Base-by-base conservation (phyloP, 176 grass and related monocot genomes). In the Dactylis glomerata region DNA sequence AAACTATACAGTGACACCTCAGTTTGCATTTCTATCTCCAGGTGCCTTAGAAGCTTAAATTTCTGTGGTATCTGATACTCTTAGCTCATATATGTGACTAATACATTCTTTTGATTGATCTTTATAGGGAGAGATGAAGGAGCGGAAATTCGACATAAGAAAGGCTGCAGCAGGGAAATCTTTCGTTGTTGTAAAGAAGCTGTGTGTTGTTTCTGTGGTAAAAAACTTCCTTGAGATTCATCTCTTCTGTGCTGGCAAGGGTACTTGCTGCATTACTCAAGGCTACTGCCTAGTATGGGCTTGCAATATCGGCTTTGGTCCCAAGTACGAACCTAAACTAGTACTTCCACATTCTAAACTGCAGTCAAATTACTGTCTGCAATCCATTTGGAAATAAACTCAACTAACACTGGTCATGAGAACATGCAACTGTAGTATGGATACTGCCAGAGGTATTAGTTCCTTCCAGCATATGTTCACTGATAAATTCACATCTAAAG, bases 201-300 rank as follows among this genome's bases (percentile, higher is more conserved):
- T 33, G 16, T 97, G 78, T 65, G 77, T 24, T 10, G 44, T 78
- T 61, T 81, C 62, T 28, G 88, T 97, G 42, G 89, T 90, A 28
- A 89, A 79, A 65, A 94, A 97, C 44, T 94, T 94, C 56, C 89
- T 94, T 26, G 90, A 97, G 85, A 85, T 97, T 52, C 94, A 97
- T 92, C 87, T 94, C 45, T 97, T 97, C 68, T 97, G 94, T 90
- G 88, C 92, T 83, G 90, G 90, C 33, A 94, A 97, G 78, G 92
- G 94, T 17, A 97, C 92, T 85, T 94, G 92, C 76, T 97, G 90
- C 37, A 55, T 89, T 42, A 84, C 41, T n/a, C 84, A 92, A 86
- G 92, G 92, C 17, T 91, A 89, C 80, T 94, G 92, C 90, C 17
- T 91, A 89, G 77, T 94, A 94, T 22, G 95, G 92, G 10, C 83